Evolutionary conservation across 495 filamentous ascomycete genomes (phyloP).

Genomic region (Neurospora discreta): DNA sequence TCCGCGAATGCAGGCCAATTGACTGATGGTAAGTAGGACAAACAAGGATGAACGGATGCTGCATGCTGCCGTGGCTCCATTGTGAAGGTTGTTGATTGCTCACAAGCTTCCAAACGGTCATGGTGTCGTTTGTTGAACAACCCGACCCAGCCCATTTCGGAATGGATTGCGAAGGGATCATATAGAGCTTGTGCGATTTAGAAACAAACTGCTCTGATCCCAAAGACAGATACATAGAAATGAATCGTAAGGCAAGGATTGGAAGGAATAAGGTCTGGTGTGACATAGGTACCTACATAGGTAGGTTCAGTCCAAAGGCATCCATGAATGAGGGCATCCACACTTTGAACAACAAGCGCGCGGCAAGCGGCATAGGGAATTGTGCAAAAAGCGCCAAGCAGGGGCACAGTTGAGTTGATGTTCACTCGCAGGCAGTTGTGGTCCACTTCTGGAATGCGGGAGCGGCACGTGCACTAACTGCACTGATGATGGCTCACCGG

Average conservation of each 20-base stretch:
- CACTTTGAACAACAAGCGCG: neutral
- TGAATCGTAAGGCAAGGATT: neutral
- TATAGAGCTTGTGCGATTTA: neutral
- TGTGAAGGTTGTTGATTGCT: neutral
- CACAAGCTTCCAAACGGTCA: neutral
- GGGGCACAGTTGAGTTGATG: neutral
- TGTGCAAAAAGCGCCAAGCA: neutral
- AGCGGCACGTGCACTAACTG: neutral
- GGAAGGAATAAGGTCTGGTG: neutral
- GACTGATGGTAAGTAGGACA: neutral
- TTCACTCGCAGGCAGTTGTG: too few relatives aligned
- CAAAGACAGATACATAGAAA: too few relatives aligned
- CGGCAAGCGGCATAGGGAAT: neutral
- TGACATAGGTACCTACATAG: too few relatives aligned
- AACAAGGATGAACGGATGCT: neutral
- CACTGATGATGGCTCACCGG: neutral
- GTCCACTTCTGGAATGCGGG: neutral
- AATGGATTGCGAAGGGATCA: neutral
- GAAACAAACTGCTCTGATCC: neutral
- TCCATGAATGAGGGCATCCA: neutral
- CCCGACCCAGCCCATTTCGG: neutral
- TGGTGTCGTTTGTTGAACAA: neutral
- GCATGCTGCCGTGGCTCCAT: neutral
- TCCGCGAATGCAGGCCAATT: neutral
- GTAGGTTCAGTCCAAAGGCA: neutral